Evolutionary conservation across 2,329 filamentous ascomycete genomes (phyloP), one percentile per base, ranked within the genome.

Genomic region (Pseudogymnoascus sp.): DNA sequence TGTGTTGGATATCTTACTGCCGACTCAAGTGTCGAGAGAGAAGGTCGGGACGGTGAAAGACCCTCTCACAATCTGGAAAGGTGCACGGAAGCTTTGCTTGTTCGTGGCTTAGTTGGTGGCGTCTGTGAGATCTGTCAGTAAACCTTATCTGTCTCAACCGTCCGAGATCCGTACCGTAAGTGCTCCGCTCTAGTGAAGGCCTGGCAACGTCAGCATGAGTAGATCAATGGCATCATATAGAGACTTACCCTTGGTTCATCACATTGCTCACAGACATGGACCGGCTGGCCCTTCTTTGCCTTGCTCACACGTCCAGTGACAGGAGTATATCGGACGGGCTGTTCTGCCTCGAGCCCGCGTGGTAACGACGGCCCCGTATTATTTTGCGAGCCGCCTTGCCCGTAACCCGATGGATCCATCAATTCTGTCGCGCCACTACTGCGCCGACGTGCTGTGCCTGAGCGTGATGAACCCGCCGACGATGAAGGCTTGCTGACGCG

Each of bases 101-200:
- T 63, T 80, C 76, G 70, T 87, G 84, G 67, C 82, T 84, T 40
- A 85, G 73, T 71, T 86, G 81, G 71, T 87, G 84, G 62, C 84
- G 82, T 69, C 84, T 85, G 31, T 28, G 25, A 47, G 50, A 62
- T 73, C 65, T 61, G 64, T 62, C 37, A 14, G 40, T 21, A 42
- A 11, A 23, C 53, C 62, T 6, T 31, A 12, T 11, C 18, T 33
- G 42, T 65, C 56, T 44, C 40, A 44, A 44, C 16, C 10, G 18
- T 64, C 31, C 35, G 23, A 4, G 44, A 14, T 23, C 59, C 71
- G 72, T 67, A 86, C 83, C 82, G 82, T 44, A 86, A 73, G 73
- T 86, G 84, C 69, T 86, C 84, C 31, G 84, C 84, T 69, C 84
- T 77, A 11, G 83, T 85, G 66, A 86, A 86, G 1, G 81, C 85